phyloP scores from a whole-genome alignment of 2,329 filamentous ascomycete species.

The Cladosporium sp. region DNA sequence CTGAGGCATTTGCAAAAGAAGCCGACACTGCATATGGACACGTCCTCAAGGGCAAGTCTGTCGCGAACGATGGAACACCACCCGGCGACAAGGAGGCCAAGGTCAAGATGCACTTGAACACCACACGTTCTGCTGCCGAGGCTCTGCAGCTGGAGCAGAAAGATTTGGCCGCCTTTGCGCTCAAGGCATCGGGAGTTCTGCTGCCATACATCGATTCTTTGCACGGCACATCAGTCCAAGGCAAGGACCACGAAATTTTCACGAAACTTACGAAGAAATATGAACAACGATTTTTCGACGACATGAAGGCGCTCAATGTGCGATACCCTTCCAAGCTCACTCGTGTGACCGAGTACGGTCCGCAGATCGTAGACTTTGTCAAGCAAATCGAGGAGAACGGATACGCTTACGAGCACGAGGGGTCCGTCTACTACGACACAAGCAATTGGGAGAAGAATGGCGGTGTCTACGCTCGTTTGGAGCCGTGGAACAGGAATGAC shows the following conservation, averaged over 20 bases:
- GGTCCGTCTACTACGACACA: slow-evolving; percentile 91
- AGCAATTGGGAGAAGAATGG: slow-evolving; percentile 77
- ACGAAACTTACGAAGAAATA: slow-evolving; percentile 81
- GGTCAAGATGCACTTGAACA: slow-evolving; percentile 81
- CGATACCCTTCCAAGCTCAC: slow-evolving; percentile 77
- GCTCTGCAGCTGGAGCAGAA: slow-evolving; percentile 38
- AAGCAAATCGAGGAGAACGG: slow-evolving; percentile 78
- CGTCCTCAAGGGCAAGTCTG: slow-evolving; percentile 51
- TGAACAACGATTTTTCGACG: slow-evolving; percentile 81
- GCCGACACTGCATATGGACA: slow-evolving; percentile 50
- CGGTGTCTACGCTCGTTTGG: slow-evolving; percentile 78
- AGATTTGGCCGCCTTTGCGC: slow-evolving; percentile 46
- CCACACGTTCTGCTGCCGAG: slow-evolving; percentile 50
- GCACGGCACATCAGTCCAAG: slow-evolving; percentile 53
- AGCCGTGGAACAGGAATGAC: slow-evolving; percentile 81
- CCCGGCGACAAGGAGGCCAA: slow-evolving; percentile 79
- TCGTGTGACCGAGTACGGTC: slow-evolving; percentile 87
- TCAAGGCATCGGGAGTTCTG: slow-evolving; percentile 63
- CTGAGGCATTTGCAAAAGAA: slow-evolving; percentile 45
- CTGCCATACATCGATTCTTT: slow-evolving; percentile 74
- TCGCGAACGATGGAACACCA: slow-evolving; percentile 48
- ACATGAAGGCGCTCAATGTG: slow-evolving; percentile 84
- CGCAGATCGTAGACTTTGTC: slow-evolving; percentile 81
- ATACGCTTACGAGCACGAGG: slow-evolving; percentile 67
- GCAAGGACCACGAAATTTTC: slow-evolving; percentile 70